These are phyloP conservation scores for Trichosporon sp. DNA, from an alignment of 1,284 basidiomycete genomes.

Conservation along the genomic window DNA sequence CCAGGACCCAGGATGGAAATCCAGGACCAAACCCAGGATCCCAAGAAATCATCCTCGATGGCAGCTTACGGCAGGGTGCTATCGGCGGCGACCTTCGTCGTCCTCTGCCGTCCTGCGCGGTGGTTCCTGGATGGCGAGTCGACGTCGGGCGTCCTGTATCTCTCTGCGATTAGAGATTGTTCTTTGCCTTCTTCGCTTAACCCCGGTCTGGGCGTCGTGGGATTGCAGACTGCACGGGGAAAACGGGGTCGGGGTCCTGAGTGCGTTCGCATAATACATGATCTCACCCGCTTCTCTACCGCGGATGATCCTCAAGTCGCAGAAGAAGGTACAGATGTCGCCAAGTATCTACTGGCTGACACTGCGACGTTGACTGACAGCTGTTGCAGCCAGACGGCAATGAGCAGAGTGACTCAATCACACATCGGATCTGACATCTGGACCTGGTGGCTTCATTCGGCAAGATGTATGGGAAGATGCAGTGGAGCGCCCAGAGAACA, in stretches of 20 bases:
- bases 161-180: background rate
- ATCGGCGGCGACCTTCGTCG: background rate
- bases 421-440: too few relatives aligned
- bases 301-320: background rate
- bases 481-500: too few relatives aligned
- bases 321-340: background rate
- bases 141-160: background rate
- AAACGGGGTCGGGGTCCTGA: too few relatives aligned
- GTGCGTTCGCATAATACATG: background rate
- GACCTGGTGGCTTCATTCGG: too few relatives aligned
- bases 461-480: too few relatives aligned
- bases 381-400: too few relatives aligned
- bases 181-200: background rate
- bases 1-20: background rate
- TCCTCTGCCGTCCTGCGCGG: background rate
- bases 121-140: background rate
- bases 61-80: too few relatives aligned
- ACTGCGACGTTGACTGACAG: too few relatives aligned
- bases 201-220: background rate
- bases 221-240: too few relatives aligned
- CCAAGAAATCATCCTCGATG: background rate
- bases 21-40: background rate
- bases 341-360: too few relatives aligned
- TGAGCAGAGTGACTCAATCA: too few relatives aligned
- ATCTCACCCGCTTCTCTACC: background rate